phyloP scores from a whole-genome alignment of 2,329 filamentous ascomycete species.

The Neopestalotiopsis sp. region DNA sequence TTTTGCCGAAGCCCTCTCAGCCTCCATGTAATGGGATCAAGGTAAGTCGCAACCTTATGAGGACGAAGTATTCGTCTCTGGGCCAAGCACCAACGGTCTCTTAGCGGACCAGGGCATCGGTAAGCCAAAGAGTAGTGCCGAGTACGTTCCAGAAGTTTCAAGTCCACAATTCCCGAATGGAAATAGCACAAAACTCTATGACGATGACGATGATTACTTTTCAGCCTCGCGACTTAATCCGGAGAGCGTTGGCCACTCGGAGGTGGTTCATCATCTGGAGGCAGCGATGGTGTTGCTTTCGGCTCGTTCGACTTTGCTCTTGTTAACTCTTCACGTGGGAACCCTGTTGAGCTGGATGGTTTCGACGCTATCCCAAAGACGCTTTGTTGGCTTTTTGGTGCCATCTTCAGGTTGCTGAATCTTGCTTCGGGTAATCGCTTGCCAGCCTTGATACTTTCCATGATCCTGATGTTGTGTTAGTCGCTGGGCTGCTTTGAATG shows the following conservation, averaged over 20 bases:
- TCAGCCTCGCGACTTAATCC: neutral
- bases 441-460: slow-evolving; percentile 82
- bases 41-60: neutral
- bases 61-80: neutral
- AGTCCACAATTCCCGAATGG: neutral
- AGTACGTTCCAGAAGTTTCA: neutral
- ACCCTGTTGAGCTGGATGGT: slow-evolving; percentile 19
- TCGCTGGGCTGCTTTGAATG: neutral
- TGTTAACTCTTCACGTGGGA: too few relatives aligned
- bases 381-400: slow-evolving; percentile 66
- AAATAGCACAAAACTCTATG: neutral
- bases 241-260: slow-evolving; percentile 19
- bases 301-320: neutral
- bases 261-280: slow-evolving; percentile 15
- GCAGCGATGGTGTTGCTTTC: neutral
- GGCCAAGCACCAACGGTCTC: neutral
- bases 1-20: too few relatives aligned
- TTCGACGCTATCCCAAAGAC: slow-evolving; percentile 59
- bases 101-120: neutral
- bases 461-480: slow-evolving; percentile 58
- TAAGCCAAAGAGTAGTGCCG: neutral
- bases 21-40: neutral
- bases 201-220: neutral
- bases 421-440: slow-evolving; percentile 76
- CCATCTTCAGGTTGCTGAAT: slow-evolving; percentile 70